Evolutionary conservation across 2,329 filamentous ascomycete species (phyloP), one percentile per base, ranked within the genome.

Genomic region (Pseudocercospora pini-densiflorae): DNA sequence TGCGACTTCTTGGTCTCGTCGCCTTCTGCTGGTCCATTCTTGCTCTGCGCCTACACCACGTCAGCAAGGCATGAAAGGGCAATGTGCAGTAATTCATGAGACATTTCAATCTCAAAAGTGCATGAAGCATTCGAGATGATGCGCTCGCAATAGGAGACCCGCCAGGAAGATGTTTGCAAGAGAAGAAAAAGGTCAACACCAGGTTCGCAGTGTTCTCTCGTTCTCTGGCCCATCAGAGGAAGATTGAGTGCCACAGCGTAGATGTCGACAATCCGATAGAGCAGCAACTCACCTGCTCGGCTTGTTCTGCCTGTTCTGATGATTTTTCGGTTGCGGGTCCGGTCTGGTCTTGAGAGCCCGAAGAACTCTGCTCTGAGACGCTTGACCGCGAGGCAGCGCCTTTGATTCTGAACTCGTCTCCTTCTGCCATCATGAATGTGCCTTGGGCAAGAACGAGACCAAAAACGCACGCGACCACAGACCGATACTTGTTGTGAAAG

Each of bases 401-500:
- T 61, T 71, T 71, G 61, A 72, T 70, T 45, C 67, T 63, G 59
- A 70, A 63, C 36, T 71, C 72, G 31, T 68, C 67, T 49, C 66
- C 63, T 51, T 70, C 63, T 27, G 69, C 59, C 72, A 73, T 74
- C 27, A 36, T 68, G 58, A 47, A 33, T 45, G 51, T 61, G 47
- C 19, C 27, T 49, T 16, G 49, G 19, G 29, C 12, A 21, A 36
- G 43, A 24, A 3, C 16, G 10, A 57, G 31, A 40, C 49, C 2
- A 16, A 40, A 57, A 47, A 33, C 16, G 31, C 54, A 40, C 16
- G 54, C 54, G 54, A 58, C 14, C 54, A 33, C 55, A 19, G 29
- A 19, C 29, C 23, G 55, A 40, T 16, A 19, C 14, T 58, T 58
- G 55, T 21, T 58, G 47, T 62, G 55, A 23, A 64, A 27, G 58